Evolutionary conservation across 1,284 basidiomycete genomes (phyloP).

Genomic region (Kalmanozyma brasiliensis): DNA sequence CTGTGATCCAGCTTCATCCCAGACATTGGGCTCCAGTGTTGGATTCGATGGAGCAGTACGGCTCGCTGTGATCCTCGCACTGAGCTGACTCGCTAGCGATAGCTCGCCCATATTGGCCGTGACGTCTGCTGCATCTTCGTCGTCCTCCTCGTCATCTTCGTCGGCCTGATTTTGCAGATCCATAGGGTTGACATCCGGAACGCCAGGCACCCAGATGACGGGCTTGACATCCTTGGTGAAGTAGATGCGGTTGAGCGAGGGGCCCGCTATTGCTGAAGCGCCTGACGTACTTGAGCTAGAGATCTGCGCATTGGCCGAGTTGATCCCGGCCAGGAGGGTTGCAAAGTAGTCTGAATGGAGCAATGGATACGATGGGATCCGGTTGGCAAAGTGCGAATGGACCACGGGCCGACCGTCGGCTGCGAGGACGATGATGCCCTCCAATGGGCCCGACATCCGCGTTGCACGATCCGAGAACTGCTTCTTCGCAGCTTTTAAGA

Average conservation of each 20-base stretch:
- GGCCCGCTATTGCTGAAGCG: slow-evolving; percentile 7
- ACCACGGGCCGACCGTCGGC: slow-evolving; percentile 85
- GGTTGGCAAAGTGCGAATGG: slow-evolving; percentile 86
- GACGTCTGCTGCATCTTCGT: slow-evolving; percentile 26
- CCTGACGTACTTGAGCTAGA: neutral
- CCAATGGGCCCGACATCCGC: slow-evolving; percentile 70
- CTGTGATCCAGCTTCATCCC: slow-evolving; percentile 30
- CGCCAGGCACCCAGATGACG: slow-evolving; percentile 54
- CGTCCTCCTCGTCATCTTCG: slow-evolving; percentile 26
- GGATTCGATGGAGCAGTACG: slow-evolving; percentile 7
- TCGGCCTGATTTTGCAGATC: slow-evolving; percentile 30
- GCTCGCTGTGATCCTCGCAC: slow-evolving; percentile 30
- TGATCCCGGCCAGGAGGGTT: slow-evolving; percentile 72
- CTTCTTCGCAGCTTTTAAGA: too few relatives aligned
- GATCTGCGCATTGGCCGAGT: slow-evolving; percentile 46
- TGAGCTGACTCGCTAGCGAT: slow-evolving; percentile 42
- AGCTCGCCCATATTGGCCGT: slow-evolving; percentile 31
- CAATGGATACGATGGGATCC: slow-evolving; percentile 80
- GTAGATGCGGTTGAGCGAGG: slow-evolving; percentile 32
- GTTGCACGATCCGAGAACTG: too few relatives aligned
- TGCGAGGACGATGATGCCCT: slow-evolving; percentile 90
- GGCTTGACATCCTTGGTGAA: slow-evolving; percentile 51
- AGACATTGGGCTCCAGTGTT: slow-evolving; percentile 34
- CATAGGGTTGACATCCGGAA: slow-evolving; percentile 36
- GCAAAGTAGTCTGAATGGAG: slow-evolving; percentile 87